Conservation (phyloP, 2,329 filamentous ascomycete species). For the Zymoseptoria pseudotritici region DNA sequence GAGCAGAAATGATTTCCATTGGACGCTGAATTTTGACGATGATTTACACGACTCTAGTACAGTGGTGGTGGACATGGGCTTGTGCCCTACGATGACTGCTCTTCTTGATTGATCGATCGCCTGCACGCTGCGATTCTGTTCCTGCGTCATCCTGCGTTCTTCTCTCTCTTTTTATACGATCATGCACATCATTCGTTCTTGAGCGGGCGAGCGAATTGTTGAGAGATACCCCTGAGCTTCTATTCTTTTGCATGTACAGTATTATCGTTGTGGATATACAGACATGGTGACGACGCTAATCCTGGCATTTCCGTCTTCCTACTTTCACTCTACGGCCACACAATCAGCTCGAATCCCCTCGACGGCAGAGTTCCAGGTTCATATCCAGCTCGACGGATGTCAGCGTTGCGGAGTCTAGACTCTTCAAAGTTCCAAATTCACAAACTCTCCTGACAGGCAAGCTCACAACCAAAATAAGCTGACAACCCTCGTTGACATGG, state of each 20-base stretch:
- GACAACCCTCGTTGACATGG: not conserved
- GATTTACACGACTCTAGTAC: not conserved
- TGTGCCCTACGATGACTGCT: not conserved
- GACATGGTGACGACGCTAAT: not conserved
- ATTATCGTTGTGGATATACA: not conserved
- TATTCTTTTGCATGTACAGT: not conserved
- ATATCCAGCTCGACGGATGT: too few relatives aligned
- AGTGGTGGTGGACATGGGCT: not conserved
- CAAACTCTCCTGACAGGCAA: not conserved
- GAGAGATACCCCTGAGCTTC: not conserved
- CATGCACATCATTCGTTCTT: not conserved
- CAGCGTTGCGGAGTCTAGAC: not conserved
- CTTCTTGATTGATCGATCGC: not conserved
- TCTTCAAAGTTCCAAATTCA: not conserved
- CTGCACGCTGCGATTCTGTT: not conserved
- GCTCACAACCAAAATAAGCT: not conserved
- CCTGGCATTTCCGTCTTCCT: not conserved
- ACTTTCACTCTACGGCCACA: not conserved
- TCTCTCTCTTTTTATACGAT: not conserved
- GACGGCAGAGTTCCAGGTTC: too few relatives aligned
- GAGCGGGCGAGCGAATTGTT: not conserved
- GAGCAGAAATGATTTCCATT: not conserved
- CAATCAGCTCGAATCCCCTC: too few relatives aligned
- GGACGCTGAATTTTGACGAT: not conserved
- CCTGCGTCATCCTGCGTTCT: not conserved